Conservation (phyloP, 169 alveolate species). For the Eimeria maxima region DNA sequence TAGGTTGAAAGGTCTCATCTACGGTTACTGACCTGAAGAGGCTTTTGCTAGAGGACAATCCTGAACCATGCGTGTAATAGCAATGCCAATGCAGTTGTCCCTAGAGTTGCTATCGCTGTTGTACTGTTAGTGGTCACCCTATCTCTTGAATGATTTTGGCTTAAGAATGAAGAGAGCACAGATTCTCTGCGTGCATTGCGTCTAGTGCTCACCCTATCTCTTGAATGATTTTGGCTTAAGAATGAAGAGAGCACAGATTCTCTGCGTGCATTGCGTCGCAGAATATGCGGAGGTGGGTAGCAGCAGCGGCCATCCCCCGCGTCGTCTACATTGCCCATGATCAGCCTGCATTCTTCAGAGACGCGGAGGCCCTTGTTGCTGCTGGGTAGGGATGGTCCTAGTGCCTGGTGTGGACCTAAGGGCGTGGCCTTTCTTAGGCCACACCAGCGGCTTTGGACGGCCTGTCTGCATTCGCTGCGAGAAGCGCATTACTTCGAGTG, state of each 20-base stretch:
- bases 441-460: not conserved
- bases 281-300: conserved; percentile 55
- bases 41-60: not conserved
- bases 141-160: not conserved
- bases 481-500: not conserved
- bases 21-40: not conserved
- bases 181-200: not conserved
- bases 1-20: not conserved
- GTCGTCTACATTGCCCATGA: conserved; percentile 50
- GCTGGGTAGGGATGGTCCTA: conserved; percentile 2
- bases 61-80: not conserved
- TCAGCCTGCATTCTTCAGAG: conserved; percentile 39
- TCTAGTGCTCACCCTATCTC: not conserved
- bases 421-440: too few species aligned
- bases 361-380: conserved; percentile 33
- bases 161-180: not conserved
- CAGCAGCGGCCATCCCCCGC: not conserved
- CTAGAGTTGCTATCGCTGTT: not conserved
- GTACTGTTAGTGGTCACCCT: not conserved
- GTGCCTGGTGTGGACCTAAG: not conserved
- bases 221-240: not conserved
- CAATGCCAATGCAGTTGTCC: not conserved
- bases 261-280: conserved; percentile 22
- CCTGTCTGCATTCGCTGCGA: not conserved
- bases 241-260: not conserved